Evolutionary conservation across 495 filamentous ascomycete species (phyloP), one percentile per base, ranked within the genome.

Genomic region (Venustampulla echinocandica): DNA sequence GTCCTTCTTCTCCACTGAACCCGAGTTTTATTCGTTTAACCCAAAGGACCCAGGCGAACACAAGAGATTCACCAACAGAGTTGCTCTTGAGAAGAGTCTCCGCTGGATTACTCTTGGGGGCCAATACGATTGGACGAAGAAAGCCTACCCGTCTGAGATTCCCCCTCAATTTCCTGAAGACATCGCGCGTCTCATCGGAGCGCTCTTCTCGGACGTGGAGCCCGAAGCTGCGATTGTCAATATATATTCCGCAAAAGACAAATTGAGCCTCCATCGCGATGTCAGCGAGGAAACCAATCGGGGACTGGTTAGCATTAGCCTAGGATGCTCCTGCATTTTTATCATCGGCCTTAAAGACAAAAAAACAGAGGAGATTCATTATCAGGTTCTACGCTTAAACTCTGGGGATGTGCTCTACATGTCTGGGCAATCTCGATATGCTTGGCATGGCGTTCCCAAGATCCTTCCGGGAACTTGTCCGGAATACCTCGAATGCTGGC

Each of bases 81-180:
- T 73, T 46, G 71, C 84, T 33, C 68, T 95, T 2, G 70, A 80
- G 25, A 82, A 81, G 50, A 90, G 85, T 48, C 75, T 96, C 5
- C 85, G 87, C 36, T 96, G 90, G 92, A 75, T 94, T 11, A 95
- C 90, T 4, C 72, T 97, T 10, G 92, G 90, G 21, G 88, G 86
- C 0, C 89, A 96, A 57, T 95, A 97, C 64, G 83, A 97, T 64
- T 95, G 90, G 90, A 90, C 87, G 2, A 70, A 74, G 27, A 88
- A 93, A 57, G 64, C 72, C 21, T 95, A 96, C 60, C 87, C 89
- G 0, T 55, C 62, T 1, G 73, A 71, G 39, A 48, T 50, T 1
- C 81, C 87, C n/a, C 84, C 85, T 0, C 47, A 58, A 15, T 95
- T 95, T 52, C 90, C 90, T 3, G 32, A 49, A 2, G 88, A 95